Base-by-base conservation (phyloP, 192 early-diverging fungal genomes). In the Rhizophagus clarus region DNA sequence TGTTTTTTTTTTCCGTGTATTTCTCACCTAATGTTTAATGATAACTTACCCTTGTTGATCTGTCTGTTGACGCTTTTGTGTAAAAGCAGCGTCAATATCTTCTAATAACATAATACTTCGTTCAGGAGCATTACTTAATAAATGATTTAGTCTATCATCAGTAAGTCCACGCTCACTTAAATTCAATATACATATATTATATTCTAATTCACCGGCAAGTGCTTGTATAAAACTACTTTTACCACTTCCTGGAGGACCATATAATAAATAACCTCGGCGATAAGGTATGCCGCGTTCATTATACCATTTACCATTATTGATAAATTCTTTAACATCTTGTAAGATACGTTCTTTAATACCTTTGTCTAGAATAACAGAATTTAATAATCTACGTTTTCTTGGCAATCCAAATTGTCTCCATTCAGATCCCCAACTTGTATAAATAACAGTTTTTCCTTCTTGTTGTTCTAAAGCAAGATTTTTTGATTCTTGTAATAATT, bases 321-420 rank as follows among this genome's bases (percentile, higher is more conserved):
- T 92, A 85, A 96, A 96, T 42, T 92, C 89, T 61, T 82, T 82
- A 15, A 95, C 93, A 73, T 95, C 94, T 7, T 87, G 72, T 7
- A 95, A 87, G 32, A 96, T 89, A 26, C 86, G 77, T 79, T 92
- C 91, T 60, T 86, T 88, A 28, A 93, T 83, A 5, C 90, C 91
- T 29, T 85, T 80, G 67, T 94, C 92, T 81, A 98, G 81, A 66
- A 92, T 93, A 9, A 93, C 96, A 49, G 91, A 94, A 34, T 89
- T 84, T 34, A 96, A 79, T 56, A 91, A 81, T 69, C 95, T 83
- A n/a, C 90, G 82, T 83, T 92, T 93, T 60, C 97, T 87, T 12
- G 97, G 97, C 79, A 95, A 87, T 4, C 97, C 97, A 88, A 99
- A 98, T 3, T 95, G 95, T 74, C 96, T 87, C 97, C 97, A 99